Evolutionary conservation across 169 alveolate genomes (phyloP).

Genomic region (Cardiosporidium cionae): DNA sequence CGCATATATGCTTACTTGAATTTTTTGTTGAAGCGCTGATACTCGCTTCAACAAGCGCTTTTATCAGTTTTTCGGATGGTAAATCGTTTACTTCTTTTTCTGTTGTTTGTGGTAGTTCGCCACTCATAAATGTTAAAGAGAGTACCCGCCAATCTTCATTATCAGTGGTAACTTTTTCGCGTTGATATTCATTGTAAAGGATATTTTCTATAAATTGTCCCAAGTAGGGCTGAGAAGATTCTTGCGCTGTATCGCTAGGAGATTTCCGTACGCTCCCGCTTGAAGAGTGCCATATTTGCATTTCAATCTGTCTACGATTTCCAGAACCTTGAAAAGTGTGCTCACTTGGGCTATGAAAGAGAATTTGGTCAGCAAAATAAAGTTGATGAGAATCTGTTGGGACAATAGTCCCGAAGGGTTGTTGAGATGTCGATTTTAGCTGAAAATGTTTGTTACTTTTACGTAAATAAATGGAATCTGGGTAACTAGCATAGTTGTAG

Average conservation of each 20-base stretch:
- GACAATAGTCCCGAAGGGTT: conserved; percentile 59
- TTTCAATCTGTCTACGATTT: conserved; percentile 64
- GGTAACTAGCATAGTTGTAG: conserved; percentile 51
- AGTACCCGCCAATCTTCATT: conserved; percentile 60
- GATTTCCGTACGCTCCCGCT: conserved; percentile 28
- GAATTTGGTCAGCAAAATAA: conserved; percentile 59
- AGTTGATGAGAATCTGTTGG: conserved; percentile 64
- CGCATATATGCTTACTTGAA: too few relatives aligned
- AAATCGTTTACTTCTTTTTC: conserved; percentile 48
- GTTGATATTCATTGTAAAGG: not conserved
- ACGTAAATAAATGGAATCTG: conserved; percentile 45
- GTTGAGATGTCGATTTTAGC: conserved; percentile 45
- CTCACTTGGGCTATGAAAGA: conserved; percentile 72
- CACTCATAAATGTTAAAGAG: conserved; percentile 68
- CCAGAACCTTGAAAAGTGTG: conserved; percentile 74
- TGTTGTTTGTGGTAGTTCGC: conserved; percentile 57
- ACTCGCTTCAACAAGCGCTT: conserved; percentile 51
- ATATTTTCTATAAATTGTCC: not conserved
- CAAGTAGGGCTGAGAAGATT: conserved; percentile 6
- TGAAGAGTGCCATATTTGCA: conserved; percentile 70
- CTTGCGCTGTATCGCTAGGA: not conserved
- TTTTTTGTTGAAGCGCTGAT: not conserved
- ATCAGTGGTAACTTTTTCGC: not conserved
- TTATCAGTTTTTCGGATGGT: conserved; percentile 66
- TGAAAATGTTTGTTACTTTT: conserved; percentile 58